Evolutionary conservation across 1,284 basidiomycete genomes (phyloP), one percentile per base, ranked within the genome.

Genomic region (Phenoliferia sp.): DNA sequence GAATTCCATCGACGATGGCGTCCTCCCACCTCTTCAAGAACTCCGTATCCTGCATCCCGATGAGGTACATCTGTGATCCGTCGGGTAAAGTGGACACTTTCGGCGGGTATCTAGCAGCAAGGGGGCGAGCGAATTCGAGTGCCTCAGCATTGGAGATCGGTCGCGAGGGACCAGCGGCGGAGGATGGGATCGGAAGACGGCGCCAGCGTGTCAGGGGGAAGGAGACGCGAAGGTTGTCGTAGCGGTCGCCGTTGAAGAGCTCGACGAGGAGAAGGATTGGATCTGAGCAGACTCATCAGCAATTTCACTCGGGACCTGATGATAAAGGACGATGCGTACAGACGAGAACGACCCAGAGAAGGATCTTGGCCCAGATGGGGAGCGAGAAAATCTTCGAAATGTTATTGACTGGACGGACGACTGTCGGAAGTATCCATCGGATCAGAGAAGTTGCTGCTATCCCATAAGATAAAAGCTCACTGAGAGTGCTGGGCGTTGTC

Each of bases 191-290:
- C 22, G 63, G 63, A 9, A 65, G 44, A 7, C 58, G 57, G 16
- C 63, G 39, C 63, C 63, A 65, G 31, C 63, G 57, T 16, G 59
- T 60, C 33, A 65, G 57, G 6, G 63, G 63, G 63, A 60, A 65
- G n/a, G 63, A 57, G 63, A 48, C 28, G 32, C 63, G 57, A 50
- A 65, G 50, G 63, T 65, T 65, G 29, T 54, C n/a, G 31, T 26
- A 65, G 7, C 58, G 57, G 15, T 52, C 19, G 10, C 58, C 57
- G 58, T 34, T 10, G 50, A 59, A 36, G 31, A 35, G 33, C 34
- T 59, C 32, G 50, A 52, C 22, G 57, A 65, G 22, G 57, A 60
- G 52, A 33, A 72, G 58, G 62, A 31, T 32, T n/a, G 63, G 63
- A 34, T 65, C 31, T 29, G 9, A 3, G n/a, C 19, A 44, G 9